phyloP scores from a whole-genome alignment of 495 filamentous ascomycete species.

The Acidiella bohemica region DNA sequence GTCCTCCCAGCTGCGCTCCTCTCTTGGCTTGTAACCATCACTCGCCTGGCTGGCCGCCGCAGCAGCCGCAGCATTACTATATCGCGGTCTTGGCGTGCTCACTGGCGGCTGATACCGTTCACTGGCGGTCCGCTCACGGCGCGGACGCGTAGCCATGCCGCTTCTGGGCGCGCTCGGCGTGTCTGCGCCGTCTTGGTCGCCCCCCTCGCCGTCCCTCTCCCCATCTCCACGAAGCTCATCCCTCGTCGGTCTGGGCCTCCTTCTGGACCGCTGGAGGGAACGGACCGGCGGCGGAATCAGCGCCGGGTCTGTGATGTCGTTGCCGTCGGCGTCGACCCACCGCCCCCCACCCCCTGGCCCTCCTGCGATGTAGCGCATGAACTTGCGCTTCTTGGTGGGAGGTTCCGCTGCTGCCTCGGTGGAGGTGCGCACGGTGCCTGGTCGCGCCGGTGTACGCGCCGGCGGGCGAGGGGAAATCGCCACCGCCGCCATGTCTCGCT shows the following conservation, averaged over 20 bases:
- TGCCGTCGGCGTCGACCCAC: slow-evolving; percentile 28
- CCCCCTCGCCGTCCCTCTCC: slow-evolving; percentile 21
- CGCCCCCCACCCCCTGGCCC: slow-evolving; percentile 31
- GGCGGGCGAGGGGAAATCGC: slow-evolving; percentile 1
- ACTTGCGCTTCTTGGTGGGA: slow-evolving; percentile 21
- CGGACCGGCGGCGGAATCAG: slow-evolving; percentile 4
- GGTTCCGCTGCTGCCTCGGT: slow-evolving; percentile 4
- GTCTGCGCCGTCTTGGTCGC: slow-evolving; percentile 43
- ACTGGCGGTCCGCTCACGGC: slow-evolving; percentile 7
- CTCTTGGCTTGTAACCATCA: slow-evolving; percentile 90
- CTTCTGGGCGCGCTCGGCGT: slow-evolving; percentile 19
- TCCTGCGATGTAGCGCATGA: slow-evolving; percentile 29
- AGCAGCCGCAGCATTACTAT: slow-evolving; percentile 61
- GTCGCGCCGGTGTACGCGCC: slow-evolving; percentile 6
- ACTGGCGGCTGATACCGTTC: slow-evolving; percentile 31
- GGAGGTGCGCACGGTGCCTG: neutral
- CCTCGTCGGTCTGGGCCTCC: neutral
- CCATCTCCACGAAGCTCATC: neutral
- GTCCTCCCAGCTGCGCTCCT: slow-evolving; percentile 93
- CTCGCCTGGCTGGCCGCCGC: slow-evolving; percentile 73
- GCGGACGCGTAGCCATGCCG: slow-evolving; percentile 35
- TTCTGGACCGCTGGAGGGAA: slow-evolving; percentile 1
- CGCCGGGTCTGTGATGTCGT: slow-evolving; percentile 15
- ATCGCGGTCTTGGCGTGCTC: slow-evolving; percentile 39
- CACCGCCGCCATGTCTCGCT: neutral